These are phyloP conservation scores for Lycium ferocissimum DNA, from an alignment of 257 asterid genomes.

Conservation along the genomic window DNA sequence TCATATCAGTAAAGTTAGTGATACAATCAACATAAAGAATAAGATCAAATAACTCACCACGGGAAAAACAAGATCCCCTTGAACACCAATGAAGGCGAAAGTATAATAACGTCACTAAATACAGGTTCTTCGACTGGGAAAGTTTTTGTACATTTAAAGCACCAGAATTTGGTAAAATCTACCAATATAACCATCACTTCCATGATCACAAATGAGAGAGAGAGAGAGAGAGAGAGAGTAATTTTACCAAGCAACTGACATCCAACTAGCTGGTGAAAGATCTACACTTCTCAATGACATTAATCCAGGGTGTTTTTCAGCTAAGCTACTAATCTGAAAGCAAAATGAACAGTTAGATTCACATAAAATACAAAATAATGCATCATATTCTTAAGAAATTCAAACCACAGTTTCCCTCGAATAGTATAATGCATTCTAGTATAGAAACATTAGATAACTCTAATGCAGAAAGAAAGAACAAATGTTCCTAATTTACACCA, in stretches of 20 bases:
- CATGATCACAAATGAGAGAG: background rate
- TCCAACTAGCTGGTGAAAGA: slow-evolving; percentile 65
- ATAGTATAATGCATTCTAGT: background rate
- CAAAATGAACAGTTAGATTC: slow-evolving; percentile 22
- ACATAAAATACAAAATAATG: slow-evolving; percentile 3
- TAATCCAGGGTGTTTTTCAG: slow-evolving; percentile 51
- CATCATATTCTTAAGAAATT: background rate
- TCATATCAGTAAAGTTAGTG: slow-evolving; percentile 31
- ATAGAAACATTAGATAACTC: background rate
- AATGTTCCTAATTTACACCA: background rate
- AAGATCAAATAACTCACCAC: background rate
- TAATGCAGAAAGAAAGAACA: slow-evolving; percentile 7
- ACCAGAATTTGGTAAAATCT: background rate
- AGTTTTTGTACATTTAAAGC: background rate
- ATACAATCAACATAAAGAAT: background rate
- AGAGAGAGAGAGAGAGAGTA: background rate
- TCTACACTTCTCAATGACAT: slow-evolving; percentile 62
- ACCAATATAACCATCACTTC: background rate
- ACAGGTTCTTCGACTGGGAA: background rate
- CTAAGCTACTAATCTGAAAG: slow-evolving; percentile 49
- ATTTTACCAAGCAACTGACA: slow-evolving; percentile 60
- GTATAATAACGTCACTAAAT: background rate
- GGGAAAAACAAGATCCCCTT: background rate
- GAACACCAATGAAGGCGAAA: slow-evolving; percentile 8
- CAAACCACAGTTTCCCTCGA: background rate